Evolutionary conservation across 352 stramenopile genomes (phyloP).

Genomic region (Pythium myriotylum): DNA sequence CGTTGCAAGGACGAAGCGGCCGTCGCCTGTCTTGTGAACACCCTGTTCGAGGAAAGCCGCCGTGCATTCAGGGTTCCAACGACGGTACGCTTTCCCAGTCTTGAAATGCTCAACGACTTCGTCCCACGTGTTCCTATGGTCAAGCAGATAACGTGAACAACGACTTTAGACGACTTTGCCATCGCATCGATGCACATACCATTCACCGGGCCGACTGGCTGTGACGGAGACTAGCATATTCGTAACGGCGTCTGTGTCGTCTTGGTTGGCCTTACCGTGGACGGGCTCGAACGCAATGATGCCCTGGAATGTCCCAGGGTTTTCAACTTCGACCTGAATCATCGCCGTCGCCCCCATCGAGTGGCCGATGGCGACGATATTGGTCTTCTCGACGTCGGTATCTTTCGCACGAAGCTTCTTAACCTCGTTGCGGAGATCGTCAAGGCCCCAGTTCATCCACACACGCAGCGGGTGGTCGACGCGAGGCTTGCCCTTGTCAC

Average conservation of each 20-base stretch:
- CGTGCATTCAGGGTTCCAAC: slow-evolving; percentile 21
- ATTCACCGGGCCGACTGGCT: slow-evolving; percentile 10
- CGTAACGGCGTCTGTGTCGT: slow-evolving; percentile 3
- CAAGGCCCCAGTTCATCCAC: slow-evolving; percentile 24
- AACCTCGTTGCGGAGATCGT: slow-evolving; percentile 27
- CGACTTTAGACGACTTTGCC: too few species aligned
- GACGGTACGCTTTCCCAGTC: slow-evolving; percentile 15
- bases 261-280: slow-evolving; percentile 6
- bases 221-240: slow-evolving; percentile 23
- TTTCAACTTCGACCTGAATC: slow-evolving; percentile 40
- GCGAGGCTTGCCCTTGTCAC: slow-evolving; percentile 15
- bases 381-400: slow-evolving; percentile 9
- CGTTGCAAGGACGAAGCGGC: slow-evolving; percentile 21
- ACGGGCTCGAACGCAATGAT: slow-evolving; percentile 50
- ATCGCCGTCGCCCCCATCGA: slow-evolving; percentile 33
- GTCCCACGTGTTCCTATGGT: slow-evolving; percentile 29
- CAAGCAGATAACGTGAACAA: too few species aligned
- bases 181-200: slow-evolving; percentile 17
- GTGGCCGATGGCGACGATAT: slow-evolving; percentile 28
- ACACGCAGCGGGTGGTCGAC: slow-evolving; percentile 20
- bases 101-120: slow-evolving; percentile 26
- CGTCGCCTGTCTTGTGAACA: slow-evolving; percentile 10
- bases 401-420: slow-evolving; percentile 16
- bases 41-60: slow-evolving; percentile 22
- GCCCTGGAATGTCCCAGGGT: slow-evolving; percentile 41